phyloP scores from a whole-genome alignment of 2,329 filamentous ascomycete species.

The Cryphonectria carpinicola region DNA sequence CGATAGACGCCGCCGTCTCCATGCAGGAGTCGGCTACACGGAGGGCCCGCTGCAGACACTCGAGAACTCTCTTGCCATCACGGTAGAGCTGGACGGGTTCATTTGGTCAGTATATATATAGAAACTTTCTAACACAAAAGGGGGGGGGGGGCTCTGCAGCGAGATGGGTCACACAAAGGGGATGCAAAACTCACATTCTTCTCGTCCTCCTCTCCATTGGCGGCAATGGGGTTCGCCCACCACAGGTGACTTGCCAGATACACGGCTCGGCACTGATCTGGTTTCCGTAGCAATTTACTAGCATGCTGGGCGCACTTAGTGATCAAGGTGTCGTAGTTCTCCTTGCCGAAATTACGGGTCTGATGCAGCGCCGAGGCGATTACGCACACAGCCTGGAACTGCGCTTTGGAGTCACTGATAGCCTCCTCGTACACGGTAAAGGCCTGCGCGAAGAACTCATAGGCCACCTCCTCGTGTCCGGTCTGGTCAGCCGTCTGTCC shows the following conservation, averaged over 20 bases:
- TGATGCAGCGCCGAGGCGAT: conserved; percentile 89
- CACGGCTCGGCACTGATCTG: conserved; percentile 94
- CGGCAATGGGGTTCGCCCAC: conserved; percentile 89
- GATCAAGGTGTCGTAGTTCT: conserved; percentile 98
- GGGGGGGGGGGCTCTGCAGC: neutral
- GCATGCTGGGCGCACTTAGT: conserved; percentile 97
- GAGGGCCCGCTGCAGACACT: conserved; percentile 92
- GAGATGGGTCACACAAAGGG: conserved; percentile 30
- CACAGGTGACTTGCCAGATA: conserved; percentile 96
- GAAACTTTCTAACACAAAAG: neutral
- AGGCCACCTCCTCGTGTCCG: conserved; percentile 92
- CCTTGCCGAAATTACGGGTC: conserved; percentile 87
- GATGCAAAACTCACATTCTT: conserved; percentile 64
- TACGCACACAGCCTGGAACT: conserved; percentile 97
- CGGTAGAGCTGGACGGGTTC: conserved; percentile 74
- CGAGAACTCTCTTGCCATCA: conserved; percentile 94
- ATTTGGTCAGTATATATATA: conserved; percentile 19
- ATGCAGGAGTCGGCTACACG: conserved; percentile 98
- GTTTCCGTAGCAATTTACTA: conserved; percentile 95
- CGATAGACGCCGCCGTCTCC: conserved; percentile 96
- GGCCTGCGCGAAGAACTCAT: conserved; percentile 97
- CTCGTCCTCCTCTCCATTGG: conserved; percentile 78
- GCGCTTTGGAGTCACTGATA: conserved; percentile 91
- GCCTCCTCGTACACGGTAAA: conserved; percentile 98
- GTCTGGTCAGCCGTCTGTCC: conserved; percentile 92